Evolutionary conservation across 805 yeast species (phyloP), one percentile per base, ranked within the genome.

Genomic region (Saccharomycopsis sp.): DNA sequence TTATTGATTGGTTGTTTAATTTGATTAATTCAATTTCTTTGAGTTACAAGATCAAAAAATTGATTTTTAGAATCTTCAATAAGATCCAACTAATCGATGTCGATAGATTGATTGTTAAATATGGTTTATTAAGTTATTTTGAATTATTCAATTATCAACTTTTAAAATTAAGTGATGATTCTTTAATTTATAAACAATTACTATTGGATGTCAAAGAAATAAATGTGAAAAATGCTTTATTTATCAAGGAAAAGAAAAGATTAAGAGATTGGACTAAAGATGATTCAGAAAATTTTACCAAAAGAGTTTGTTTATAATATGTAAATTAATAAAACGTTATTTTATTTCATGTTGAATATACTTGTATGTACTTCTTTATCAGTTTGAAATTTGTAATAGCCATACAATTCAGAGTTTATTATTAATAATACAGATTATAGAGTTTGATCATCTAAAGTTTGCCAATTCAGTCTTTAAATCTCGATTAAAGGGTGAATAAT

Each of bases 1-100:
- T 80, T 2, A 57, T 85, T 41, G 96, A 86, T 48, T 76, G 86
- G 77, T 47, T 73, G 2, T 49, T 80, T 52, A 74, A 76, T 44
- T 58, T 80, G 40, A 47, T 61, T 28, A 66, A 67, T 45, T 67
- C 78, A 5, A 77, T 80, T 26, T 75, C 66, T 49, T 44, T 67
- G 19, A 60, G 60, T 31, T 49, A 60, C 23, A 62, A 61, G 31
- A 47, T 74, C 30, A 65, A 64, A 33, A 55, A 58, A 2, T 55
- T 61, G 37, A 55, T 79, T 4, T 52, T 63, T 17, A 55, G 55
- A 15, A 56, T 78, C 6, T 38, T 79, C 3, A 63, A 63, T 45
- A 61, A 59, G n/a, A 51, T 78, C 1, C 74, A 72, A 49, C 56
- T 59, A n/a, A 55, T 76, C 17, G 75, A 72, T 18, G 64, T 74